phyloP scores from a whole-genome alignment of 2,329 filamentous ascomycete species.

The Colletotrichum sp. region DNA sequence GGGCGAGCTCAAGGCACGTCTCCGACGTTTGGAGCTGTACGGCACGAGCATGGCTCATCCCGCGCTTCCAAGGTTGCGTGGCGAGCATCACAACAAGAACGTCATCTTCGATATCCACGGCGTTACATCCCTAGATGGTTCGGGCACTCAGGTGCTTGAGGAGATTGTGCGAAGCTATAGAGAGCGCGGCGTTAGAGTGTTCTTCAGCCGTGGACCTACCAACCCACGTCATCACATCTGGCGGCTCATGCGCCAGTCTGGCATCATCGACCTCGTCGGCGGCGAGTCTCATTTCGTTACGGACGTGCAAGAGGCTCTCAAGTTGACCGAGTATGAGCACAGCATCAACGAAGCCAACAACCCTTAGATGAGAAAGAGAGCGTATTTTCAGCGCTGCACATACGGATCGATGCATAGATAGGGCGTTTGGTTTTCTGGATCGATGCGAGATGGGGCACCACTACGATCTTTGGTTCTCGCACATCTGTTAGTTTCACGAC shows the following conservation, averaged over 20 bases:
- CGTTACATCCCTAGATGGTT: conserved; percentile 93
- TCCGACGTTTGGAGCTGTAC: conserved; percentile 86
- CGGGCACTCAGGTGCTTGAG: conserved; percentile 86
- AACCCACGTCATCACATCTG: conserved; percentile 64
- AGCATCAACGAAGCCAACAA: conserved; percentile 30
- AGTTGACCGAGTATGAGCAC: conserved; percentile 77
- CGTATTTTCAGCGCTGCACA: background rate
- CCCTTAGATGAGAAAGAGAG: background rate
- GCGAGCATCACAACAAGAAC: conserved; percentile 84
- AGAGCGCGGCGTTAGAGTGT: conserved; percentile 77
- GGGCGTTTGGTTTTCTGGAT: conserved; percentile 12
- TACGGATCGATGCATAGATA: background rate
- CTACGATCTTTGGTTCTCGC: background rate
- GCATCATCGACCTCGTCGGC: conserved; percentile 84
- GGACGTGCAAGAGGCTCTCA: conserved; percentile 84
- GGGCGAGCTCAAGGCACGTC: conserved; percentile 83
- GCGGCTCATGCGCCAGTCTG: conserved; percentile 75
- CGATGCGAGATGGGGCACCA: background rate
- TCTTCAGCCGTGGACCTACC: conserved; percentile 67
- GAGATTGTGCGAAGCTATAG: conserved; percentile 88
- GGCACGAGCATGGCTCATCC: conserved; percentile 87
- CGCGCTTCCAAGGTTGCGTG: conserved; percentile 79
- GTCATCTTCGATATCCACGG: conserved; percentile 97
- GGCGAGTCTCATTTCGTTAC: conserved; percentile 80
- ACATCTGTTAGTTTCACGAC: background rate